phyloP scores from a whole-genome alignment of 2,329 filamentous ascomycete genomes.

The Cladophialophora exuberans region DNA sequence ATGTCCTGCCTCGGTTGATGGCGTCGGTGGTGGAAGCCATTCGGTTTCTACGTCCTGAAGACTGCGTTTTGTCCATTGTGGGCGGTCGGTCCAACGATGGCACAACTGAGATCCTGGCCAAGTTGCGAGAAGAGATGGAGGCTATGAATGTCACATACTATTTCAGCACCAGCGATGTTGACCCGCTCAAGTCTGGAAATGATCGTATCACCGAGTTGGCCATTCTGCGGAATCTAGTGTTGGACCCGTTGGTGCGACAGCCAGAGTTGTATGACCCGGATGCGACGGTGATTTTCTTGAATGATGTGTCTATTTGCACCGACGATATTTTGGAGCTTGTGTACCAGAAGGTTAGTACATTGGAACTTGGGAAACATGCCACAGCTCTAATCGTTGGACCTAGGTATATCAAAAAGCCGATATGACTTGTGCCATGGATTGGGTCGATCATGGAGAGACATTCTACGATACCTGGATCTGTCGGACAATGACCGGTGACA shows the following conservation, averaged over 20 bases:
- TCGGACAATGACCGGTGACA: slow-evolving; percentile 56
- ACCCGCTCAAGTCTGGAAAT: slow-evolving; percentile 44
- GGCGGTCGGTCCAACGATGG: slow-evolving; percentile 61
- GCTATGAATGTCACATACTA: slow-evolving; percentile 32
- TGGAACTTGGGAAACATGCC: too few species aligned
- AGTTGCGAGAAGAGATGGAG: slow-evolving; percentile 46
- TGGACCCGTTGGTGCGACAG: slow-evolving; percentile 49
- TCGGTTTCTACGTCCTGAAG: slow-evolving; percentile 53
- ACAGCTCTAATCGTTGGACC: neutral
- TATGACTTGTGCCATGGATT: slow-evolving; percentile 65
- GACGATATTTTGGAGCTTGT: slow-evolving; percentile 63
- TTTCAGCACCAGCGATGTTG: slow-evolving; percentile 43
- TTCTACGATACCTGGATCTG: slow-evolving; percentile 64
- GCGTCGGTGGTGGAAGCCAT: slow-evolving; percentile 57
- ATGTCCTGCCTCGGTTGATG: slow-evolving; percentile 55
- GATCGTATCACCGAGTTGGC: slow-evolving; percentile 55
- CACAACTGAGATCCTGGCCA: slow-evolving; percentile 54
- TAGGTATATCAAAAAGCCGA: slow-evolving; percentile 48
- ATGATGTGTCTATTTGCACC: slow-evolving; percentile 56
- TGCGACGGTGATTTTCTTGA: slow-evolving; percentile 56
- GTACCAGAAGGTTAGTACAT: slow-evolving; percentile 44
- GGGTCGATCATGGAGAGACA: slow-evolving; percentile 52
- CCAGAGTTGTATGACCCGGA: slow-evolving; percentile 36
- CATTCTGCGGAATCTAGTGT: slow-evolving; percentile 56
- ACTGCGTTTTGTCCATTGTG: slow-evolving; percentile 59